Evolutionary conservation across 2,329 filamentous ascomycete genomes (phyloP).

Genomic region (Phyllosticta citribraziliensis): DNA sequence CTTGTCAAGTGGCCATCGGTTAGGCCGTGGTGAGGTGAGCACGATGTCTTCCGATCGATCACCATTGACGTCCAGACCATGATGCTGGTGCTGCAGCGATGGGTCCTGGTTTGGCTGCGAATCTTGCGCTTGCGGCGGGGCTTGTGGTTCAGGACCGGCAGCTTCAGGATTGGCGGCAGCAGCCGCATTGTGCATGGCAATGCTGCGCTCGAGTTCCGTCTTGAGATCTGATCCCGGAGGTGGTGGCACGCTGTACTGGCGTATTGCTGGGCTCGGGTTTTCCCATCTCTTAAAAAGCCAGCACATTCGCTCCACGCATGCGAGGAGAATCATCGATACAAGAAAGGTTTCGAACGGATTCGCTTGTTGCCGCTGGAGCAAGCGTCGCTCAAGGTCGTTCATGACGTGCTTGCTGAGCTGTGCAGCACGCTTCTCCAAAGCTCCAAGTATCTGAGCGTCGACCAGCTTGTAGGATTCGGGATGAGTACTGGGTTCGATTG

Average conservation of each 20-base stretch:
- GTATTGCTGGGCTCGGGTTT: constrained; percentile 12
- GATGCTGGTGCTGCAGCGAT: neutral
- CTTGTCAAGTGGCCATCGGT: constrained; percentile 44
- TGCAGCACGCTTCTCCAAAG: constrained; percentile 45
- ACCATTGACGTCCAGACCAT: neutral
- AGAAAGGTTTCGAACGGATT: constrained; percentile 51
- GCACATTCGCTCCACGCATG: constrained; percentile 50
- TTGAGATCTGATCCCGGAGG: neutral
- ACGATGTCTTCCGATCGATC: neutral
- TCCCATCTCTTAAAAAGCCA: constrained; percentile 49
- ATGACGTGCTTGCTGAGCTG: constrained; percentile 45
- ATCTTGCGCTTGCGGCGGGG: neutral
- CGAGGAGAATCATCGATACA: constrained; percentile 48
- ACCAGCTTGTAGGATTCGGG: constrained; percentile 41
- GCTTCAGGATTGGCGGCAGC: neutral
- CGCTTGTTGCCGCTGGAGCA: constrained; percentile 48
- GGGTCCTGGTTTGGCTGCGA: neutral
- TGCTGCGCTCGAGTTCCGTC: constrained; percentile 5
- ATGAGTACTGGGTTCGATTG: constrained; percentile 18
- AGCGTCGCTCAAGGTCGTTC: constrained; percentile 50
- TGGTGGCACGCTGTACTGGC: constrained; percentile 14
- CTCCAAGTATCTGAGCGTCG: constrained; percentile 44
- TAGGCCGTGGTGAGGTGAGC: constrained; percentile 12
- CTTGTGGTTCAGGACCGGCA: neutral
- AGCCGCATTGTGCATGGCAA: constrained; percentile 1